Evolutionary conservation across 2,329 filamentous ascomycete species (phyloP).

Genomic region (Colletotrichum liriopes): DNA sequence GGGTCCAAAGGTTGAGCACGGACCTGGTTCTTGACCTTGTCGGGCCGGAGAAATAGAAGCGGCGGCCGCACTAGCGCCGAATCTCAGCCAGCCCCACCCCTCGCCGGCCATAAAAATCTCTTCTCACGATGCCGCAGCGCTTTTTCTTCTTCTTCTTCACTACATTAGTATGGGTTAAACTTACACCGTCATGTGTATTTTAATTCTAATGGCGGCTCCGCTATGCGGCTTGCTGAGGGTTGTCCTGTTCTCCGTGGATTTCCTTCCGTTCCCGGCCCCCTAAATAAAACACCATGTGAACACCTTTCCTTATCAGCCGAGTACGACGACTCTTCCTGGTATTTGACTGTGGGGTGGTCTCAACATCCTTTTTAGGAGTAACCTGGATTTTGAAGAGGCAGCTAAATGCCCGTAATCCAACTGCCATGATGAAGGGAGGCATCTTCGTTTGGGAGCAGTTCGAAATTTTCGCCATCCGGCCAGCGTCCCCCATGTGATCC

Average conservation of each 20-base stretch:
- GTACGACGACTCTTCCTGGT: conserved; percentile 57
- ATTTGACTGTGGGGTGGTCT: conserved; percentile 68
- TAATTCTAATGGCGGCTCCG: conserved; percentile 65
- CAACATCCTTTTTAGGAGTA: conserved; percentile 53
- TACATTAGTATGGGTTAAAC: conserved; percentile 62
- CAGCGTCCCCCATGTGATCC: neutral
- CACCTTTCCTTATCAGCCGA: conserved; percentile 65
- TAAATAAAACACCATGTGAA: conserved; percentile 59
- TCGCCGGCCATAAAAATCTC: conserved; percentile 40
- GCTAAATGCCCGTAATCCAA: neutral
- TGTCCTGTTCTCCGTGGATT: conserved; percentile 62
- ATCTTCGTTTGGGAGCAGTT: too few species aligned
- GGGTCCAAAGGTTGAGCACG: conserved; percentile 9
- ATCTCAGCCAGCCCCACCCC: conserved; percentile 26
- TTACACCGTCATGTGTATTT: conserved; percentile 68
- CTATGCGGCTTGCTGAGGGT: conserved; percentile 70
- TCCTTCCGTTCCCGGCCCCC: conserved; percentile 72
- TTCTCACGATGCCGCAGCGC: conserved; percentile 12
- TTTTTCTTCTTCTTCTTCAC: conserved; percentile 54
- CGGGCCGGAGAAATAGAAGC: conserved; percentile 35
- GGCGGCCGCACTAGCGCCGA: conserved; percentile 25
- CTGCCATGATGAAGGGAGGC: too few species aligned
- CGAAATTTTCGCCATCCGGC: too few species aligned
- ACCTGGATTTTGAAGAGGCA: neutral
- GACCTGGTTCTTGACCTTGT: neutral